Evolutionary conservation across 352 stramenopile genomes (phyloP).

Genomic region (Phytopythium aichiense): DNA sequence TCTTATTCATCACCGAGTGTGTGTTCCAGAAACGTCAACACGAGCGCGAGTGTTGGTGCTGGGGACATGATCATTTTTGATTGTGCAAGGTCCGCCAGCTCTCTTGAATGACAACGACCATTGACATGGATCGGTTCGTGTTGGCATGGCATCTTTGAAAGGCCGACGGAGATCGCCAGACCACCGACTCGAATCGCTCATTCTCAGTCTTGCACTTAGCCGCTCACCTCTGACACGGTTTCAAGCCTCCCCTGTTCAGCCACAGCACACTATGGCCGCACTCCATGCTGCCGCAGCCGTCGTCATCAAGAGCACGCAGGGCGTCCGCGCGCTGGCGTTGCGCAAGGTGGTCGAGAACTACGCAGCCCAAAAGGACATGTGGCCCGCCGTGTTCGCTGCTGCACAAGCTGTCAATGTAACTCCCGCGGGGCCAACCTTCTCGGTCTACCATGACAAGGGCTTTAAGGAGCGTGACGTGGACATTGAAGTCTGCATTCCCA

Average conservation of each 20-base stretch:
- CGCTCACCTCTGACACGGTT: background rate
- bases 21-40: background rate
- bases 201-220: background rate
- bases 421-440: constrained; percentile 23
- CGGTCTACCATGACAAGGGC: constrained; percentile 34
- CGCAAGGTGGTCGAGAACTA: constrained; percentile 31
- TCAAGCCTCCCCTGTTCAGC: too few relatives aligned
- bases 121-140: too few relatives aligned
- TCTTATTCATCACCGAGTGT: too few relatives aligned
- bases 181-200: too few relatives aligned
- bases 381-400: constrained; percentile 23
- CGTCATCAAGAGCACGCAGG: constrained; percentile 19
- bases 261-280: background rate
- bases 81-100: too few relatives aligned
- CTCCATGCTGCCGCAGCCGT: background rate
- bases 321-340: constrained; percentile 20
- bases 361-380: constrained; percentile 26
- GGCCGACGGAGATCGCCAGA: too few relatives aligned
- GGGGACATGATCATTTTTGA: too few relatives aligned
- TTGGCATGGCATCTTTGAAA: too few relatives aligned
- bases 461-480: constrained; percentile 44
- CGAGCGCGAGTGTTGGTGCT: background rate
- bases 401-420: constrained; percentile 15
- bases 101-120: too few relatives aligned
- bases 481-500: constrained; percentile 44